Base-by-base conservation (phyloP, 2,329 filamentous ascomycete genomes). In the Monosporascus sp. region DNA sequence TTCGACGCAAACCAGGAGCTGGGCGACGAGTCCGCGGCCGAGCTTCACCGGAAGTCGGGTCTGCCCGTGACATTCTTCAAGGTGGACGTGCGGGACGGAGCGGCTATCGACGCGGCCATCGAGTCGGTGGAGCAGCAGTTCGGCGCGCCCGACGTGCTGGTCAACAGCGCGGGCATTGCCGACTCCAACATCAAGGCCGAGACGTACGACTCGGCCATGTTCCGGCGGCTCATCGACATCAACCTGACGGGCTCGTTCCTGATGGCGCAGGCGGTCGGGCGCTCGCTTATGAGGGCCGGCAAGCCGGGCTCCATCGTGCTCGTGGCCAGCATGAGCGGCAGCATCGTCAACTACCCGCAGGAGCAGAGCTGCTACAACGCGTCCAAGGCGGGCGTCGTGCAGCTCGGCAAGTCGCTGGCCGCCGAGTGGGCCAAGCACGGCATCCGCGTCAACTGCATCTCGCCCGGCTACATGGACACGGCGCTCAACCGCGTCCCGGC, bases 391-490 rank as follows among this genome's bases (percentile, higher is more conserved):
- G 88, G 84, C 63, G 87, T 91, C 38, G 81, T 90, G 60, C 85
- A 89, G 72, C 80, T 92, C 50, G 87, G 83, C 71, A 90, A 89
- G 76, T 90, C 87, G 3, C 82, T 94, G 24, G 89, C 88, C 44
- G 88, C 88, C 52, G 89, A 94, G 74, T 93, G 89, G 89, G 87
- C 89, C 64, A 87, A 89, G 73, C 80, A 90, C 72, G 79, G 80
- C 62, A 90, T 93, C 66, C 85, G 89, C 38, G 88, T 92, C 65
- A 94, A 94, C 80, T 87, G 83, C 71, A 90, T 93, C 72, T 89
- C 85, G 6, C 89, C 89, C 20, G 89, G 89, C 31, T 93, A 93
- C 76, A 92, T 93, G 85, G 88, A 92, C 75, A 94, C 89, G 5
- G 87, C 85, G 5, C 77, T 90, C 57, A 92, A 90, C 81, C 84